Base-by-base conservation (phyloP, 495 filamentous ascomycete genomes). In the Cercophora sp. region DNA sequence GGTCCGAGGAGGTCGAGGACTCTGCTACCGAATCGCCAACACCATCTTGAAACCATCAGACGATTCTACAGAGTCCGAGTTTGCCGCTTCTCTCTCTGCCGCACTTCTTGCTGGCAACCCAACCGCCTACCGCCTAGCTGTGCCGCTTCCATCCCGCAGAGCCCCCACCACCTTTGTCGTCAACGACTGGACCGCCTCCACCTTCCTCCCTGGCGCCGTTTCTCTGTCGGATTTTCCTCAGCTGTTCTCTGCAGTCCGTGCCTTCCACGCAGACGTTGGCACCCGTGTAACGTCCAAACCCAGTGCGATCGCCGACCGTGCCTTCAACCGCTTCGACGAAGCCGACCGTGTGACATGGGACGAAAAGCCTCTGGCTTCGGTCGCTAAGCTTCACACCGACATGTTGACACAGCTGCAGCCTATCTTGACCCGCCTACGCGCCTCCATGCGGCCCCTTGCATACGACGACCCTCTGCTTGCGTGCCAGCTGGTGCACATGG, bases 171-270 rank as follows among this genome's bases (percentile, higher is more conserved):
- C 54, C 22, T 62, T 64, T 25, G 70, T 66, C 9, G 78, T 81
- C 57, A 82, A 82, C 5, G 74, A 74, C 61, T 79, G 73, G 39
- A 79, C 62, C 41, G 78, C 69, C 45, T 79, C 77, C 20, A 79
- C 73, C 5, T 63, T 63, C 31, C 18, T 42, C 4, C 4, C 37
- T 9, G 10, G 11, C 9, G n/a, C 6, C 16, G 19, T 26, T 9
- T 22, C 41, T 10, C 41, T 27, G 1, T 25, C 20, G 8, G n/a
- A 27, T 15, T 8, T 44, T 15, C 22, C 0, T 4, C 9, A 24
- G 10, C 13, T 44, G 19, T 44, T 43, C 20, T 4, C 13, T 22
- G 40, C 40, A 18, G 22, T 8, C 2, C 9, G 9, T 11, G 40
- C 40, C 40, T n/a, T 23, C 10, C 8, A 43, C 19, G 20, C 20